Evolutionary conservation across 2,329 filamentous ascomycete genomes (phyloP).

Genomic region (Trichoderma aggressivum): DNA sequence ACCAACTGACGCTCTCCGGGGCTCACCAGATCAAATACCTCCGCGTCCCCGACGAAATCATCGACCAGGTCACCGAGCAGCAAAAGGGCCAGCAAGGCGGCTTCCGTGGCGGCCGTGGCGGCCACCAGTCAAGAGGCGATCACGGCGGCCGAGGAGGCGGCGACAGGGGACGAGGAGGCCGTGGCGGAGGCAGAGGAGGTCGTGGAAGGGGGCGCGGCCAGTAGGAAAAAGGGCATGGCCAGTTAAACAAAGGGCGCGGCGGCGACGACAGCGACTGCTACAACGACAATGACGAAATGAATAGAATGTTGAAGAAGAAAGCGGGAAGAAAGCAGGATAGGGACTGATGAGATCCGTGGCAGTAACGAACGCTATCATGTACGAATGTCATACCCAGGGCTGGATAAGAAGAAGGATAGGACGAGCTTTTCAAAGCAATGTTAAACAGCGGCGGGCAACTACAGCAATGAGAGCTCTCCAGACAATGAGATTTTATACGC

Average conservation of each 20-base stretch:
- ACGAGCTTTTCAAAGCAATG: neutral
- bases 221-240: too few relatives aligned
- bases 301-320: neutral
- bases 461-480: neutral
- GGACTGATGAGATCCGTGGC: neutral
- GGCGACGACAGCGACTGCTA: neutral
- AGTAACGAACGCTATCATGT: neutral
- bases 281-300: neutral
- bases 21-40: constrained; percentile 89
- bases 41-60: constrained; percentile 91
- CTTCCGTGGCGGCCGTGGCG: constrained; percentile 64
- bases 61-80: constrained; percentile 89
- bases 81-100: constrained; percentile 67
- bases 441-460: neutral
- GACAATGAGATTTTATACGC: neutral
- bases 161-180: constrained; percentile 40
- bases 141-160: constrained; percentile 53
- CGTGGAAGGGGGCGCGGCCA: constrained; percentile 36
- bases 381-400: neutral
- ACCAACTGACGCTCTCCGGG: neutral
- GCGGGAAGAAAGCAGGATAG: neutral
- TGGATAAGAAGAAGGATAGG: neutral
- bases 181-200: constrained; percentile 37
- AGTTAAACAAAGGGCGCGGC: too few relatives aligned
- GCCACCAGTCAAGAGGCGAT: constrained; percentile 56